phyloP scores from a whole-genome alignment of 2,329 filamentous ascomycete species.

The Didymosphaeria variabile region DNA sequence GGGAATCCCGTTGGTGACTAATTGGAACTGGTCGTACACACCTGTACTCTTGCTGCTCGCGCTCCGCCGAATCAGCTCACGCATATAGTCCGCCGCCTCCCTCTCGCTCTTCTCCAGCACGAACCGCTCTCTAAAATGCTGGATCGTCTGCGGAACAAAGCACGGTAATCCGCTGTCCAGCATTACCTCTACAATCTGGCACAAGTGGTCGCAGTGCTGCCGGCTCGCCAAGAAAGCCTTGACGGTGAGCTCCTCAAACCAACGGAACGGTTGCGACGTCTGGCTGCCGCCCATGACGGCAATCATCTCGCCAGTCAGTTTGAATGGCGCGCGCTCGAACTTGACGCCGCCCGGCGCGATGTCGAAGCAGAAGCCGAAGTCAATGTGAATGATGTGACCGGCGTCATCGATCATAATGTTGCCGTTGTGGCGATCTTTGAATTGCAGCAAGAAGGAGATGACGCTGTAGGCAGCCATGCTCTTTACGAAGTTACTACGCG shows the following conservation, averaged over 20 bases:
- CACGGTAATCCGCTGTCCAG: slow-evolving; percentile 94
- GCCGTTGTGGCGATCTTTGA: slow-evolving; percentile 99
- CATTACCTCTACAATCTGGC: slow-evolving; percentile 92
- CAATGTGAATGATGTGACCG: slow-evolving; percentile 97
- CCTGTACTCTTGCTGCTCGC: slow-evolving; percentile 90
- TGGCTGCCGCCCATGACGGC: slow-evolving; percentile 93
- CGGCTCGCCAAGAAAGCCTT: slow-evolving; percentile 92
- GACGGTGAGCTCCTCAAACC: slow-evolving; percentile 95
- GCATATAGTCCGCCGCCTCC: slow-evolving; percentile 95
- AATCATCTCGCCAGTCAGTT: slow-evolving; percentile 96
- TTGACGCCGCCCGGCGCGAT: slow-evolving; percentile 96
- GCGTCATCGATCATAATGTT: slow-evolving; percentile 99
- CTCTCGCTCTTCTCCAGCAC: slow-evolving; percentile 90
- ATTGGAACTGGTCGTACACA: slow-evolving; percentile 97
- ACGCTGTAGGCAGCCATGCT: slow-evolving; percentile 98
- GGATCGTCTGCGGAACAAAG: slow-evolving; percentile 95
- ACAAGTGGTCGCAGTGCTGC: slow-evolving; percentile 86
- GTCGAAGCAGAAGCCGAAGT: slow-evolving; percentile 99
- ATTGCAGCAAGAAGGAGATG: slow-evolving; percentile 95
- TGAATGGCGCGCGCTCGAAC: slow-evolving; percentile 98
- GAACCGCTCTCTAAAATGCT: slow-evolving; percentile 91
- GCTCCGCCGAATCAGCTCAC: slow-evolving; percentile 87
- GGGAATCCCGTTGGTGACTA: slow-evolving; percentile 96
- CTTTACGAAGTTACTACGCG: slow-evolving; percentile 97
- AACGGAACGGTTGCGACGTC: slow-evolving; percentile 86